Evolutionary conservation across 768 basidiomycete genomes (phyloP).

Genomic region (Lentinula edodes): DNA sequence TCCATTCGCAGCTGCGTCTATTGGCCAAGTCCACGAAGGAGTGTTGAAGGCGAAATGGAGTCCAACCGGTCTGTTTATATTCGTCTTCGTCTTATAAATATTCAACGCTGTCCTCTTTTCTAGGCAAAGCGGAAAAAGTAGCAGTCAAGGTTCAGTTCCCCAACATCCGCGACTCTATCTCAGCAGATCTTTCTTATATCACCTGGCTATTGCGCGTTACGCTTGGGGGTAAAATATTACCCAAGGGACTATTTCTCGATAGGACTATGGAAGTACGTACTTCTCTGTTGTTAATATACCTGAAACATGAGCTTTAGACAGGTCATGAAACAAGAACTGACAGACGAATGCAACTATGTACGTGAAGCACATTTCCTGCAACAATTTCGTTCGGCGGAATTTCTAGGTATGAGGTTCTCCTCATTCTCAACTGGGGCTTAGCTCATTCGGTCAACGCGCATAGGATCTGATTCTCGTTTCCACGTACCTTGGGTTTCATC

Average conservation of each 20-base stretch:
- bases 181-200: constrained; percentile 83
- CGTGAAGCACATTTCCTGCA: constrained; percentile 74
- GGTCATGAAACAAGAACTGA: constrained; percentile 87
- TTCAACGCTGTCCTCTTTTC: background rate
- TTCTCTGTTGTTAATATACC: background rate
- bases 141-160: constrained; percentile 96
- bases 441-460: constrained; percentile 7
- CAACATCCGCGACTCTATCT: constrained; percentile 80
- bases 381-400: constrained; percentile 46
- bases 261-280: constrained; percentile 65
- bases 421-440: background rate
- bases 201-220: constrained; percentile 65
- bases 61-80: constrained; percentile 33
- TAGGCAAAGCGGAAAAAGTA: constrained; percentile 43
- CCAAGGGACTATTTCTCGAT: constrained; percentile 86
- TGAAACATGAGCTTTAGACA: constrained; percentile 16
- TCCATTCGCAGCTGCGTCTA: constrained; percentile 94
- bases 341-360: constrained; percentile 88
- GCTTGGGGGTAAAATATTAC: constrained; percentile 63
- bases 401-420: constrained; percentile 3
- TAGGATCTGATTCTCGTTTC: constrained; percentile 63
- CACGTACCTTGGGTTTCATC: constrained; percentile 86
- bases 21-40: constrained; percentile 91
- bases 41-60: constrained; percentile 47
- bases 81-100: background rate